Evolutionary conservation across 139 green algal genomes (phyloP).

Genomic region (Edaphochlamys debaryana): DNA sequence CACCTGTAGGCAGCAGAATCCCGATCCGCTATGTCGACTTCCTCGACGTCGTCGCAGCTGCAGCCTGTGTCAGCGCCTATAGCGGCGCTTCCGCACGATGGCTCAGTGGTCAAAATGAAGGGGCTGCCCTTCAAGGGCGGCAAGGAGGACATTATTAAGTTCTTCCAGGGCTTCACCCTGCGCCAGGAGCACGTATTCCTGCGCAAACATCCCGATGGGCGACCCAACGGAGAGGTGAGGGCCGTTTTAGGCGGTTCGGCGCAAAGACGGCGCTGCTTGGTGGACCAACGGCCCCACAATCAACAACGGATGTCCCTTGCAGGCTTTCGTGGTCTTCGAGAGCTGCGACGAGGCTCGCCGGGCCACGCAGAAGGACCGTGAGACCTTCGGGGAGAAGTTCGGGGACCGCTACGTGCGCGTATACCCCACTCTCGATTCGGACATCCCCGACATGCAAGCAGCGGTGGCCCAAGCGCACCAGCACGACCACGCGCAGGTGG

Average conservation of each 20-base stretch:
- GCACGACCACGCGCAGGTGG: conserved; percentile 43
- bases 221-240: conserved; percentile 72
- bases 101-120: conserved; percentile 39
- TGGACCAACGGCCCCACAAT: no score
- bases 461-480: conserved; percentile 55
- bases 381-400: conserved; percentile 79
- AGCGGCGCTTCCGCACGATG: conserved; percentile 20
- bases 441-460: conserved; percentile 67
- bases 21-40: conserved; percentile 2
- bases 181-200: conserved; percentile 53
- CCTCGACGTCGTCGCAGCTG: no score
- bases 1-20: no score
- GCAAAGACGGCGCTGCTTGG: background rate
- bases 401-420: conserved; percentile 81
- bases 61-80: background rate
- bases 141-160: conserved; percentile 70
- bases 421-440: conserved; percentile 69
- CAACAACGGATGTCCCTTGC: no score
- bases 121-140: conserved; percentile 75
- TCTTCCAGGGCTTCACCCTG: conserved; percentile 68
- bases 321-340: conserved; percentile 79
- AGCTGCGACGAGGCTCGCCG: conserved; percentile 62
- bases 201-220: conserved; percentile 62
- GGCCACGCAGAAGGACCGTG: conserved; percentile 75
- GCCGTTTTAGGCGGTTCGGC: background rate